Conservation (phyloP, 768 basidiomycete genomes). For the Mycena albidolilacea region DNA sequence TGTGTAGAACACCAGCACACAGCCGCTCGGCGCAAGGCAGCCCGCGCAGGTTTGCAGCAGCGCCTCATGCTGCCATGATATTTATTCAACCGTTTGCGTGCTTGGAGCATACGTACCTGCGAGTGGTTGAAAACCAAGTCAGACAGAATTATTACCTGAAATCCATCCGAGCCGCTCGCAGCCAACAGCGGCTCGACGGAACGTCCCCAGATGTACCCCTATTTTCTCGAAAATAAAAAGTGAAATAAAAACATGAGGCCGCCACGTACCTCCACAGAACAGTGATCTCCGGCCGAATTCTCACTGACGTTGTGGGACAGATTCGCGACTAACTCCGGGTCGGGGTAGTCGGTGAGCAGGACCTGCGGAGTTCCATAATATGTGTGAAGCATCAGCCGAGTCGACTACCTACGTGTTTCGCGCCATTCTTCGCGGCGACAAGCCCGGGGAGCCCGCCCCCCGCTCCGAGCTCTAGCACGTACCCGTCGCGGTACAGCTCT, state of each 20-base stretch:
- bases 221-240: not conserved
- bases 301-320: slow-evolving; percentile 74
- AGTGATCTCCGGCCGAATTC: slow-evolving; percentile 64
- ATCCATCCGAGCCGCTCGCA: slow-evolving; percentile 51
- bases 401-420: slow-evolving; percentile 66
- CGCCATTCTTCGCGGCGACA: slow-evolving; percentile 79
- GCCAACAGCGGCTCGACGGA: slow-evolving; percentile 62
- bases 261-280: slow-evolving; percentile 46
- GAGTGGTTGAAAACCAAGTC: slow-evolving; percentile 97
- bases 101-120: slow-evolving; percentile 54
- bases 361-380: slow-evolving; percentile 59
- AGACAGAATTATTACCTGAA: slow-evolving; percentile 89
- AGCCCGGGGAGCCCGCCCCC: slow-evolving; percentile 93
- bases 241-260: not conserved
- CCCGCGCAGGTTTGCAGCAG: slow-evolving; percentile 80
- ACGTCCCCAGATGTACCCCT: slow-evolving; percentile 91
- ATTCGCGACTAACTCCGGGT: slow-evolving; percentile 81
- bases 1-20: slow-evolving; percentile 87
- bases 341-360: slow-evolving; percentile 95
- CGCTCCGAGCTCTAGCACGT: slow-evolving; percentile 92
- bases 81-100: not conserved
- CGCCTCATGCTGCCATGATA: slow-evolving; percentile 76
- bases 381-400: not conserved
- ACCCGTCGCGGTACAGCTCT: slow-evolving; percentile 58
- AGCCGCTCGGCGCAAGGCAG: slow-evolving; percentile 50